Conservation (phyloP, 495 filamentous ascomycete genomes). For the Trichoderma orchidacearum region DNA sequence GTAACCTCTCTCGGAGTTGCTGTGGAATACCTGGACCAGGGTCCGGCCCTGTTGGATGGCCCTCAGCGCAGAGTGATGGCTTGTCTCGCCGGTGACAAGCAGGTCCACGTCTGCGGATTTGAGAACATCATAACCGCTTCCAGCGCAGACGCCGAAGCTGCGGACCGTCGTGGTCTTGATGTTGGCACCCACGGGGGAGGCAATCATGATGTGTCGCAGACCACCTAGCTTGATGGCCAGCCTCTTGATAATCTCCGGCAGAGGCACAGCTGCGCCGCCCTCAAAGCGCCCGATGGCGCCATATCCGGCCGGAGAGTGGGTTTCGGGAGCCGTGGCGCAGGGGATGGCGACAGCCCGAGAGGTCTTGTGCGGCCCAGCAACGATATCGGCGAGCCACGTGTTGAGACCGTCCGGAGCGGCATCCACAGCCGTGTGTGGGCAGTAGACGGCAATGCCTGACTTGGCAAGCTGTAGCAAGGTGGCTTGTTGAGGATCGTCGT, state of each 20-base stretch:
- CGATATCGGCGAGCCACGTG: constrained; percentile 90
- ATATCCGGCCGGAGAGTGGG: constrained; percentile 46
- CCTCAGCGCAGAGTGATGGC: constrained; percentile 78
- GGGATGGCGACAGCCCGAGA: constrained; percentile 24
- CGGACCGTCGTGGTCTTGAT: constrained; percentile 27
- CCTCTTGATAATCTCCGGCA: constrained; percentile 45
- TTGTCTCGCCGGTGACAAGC: constrained; percentile 83
- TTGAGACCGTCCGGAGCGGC: constrained; percentile 75
- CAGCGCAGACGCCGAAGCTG: constrained; percentile 63
- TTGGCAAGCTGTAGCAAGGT: constrained; percentile 71
- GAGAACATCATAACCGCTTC: constrained; percentile 65
- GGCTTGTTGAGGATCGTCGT: constrained; percentile 73
- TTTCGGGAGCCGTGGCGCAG: constrained; percentile 8
- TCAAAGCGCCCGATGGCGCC: constrained; percentile 58
- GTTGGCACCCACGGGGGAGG: constrained; percentile 12
- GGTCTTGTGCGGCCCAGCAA: constrained; percentile 22
- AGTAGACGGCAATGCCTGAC: constrained; percentile 88
- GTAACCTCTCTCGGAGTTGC: constrained; percentile 79
- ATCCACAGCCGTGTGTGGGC: constrained; percentile 88
- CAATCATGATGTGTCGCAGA: constrained; percentile 25
- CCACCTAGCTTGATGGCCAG: constrained; percentile 21
- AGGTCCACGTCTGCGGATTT: constrained; percentile 57
- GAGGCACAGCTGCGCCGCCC: constrained; percentile 41
- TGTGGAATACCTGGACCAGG: constrained; percentile 78
- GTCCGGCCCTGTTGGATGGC: constrained; percentile 78